Conservation (phyloP, 345 rosid genomes). For the Populus alba region DNA sequence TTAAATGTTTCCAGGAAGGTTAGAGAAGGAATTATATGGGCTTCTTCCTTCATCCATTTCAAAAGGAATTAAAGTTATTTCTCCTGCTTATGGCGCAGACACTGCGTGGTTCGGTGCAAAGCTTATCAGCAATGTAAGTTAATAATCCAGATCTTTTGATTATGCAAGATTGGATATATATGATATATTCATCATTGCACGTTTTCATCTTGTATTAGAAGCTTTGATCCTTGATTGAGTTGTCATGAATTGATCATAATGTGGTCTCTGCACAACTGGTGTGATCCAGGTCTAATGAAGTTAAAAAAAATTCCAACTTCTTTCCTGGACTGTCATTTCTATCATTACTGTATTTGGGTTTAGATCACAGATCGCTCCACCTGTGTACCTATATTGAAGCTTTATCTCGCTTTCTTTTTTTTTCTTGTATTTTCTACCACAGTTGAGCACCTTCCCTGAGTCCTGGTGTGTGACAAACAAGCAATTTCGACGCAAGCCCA, state of each 20-base stretch:
- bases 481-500: constrained; percentile 62
- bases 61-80: constrained; percentile 63
- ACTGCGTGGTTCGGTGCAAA: constrained; percentile 93
- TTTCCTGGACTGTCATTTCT: no score
- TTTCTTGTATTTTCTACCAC: constrained; percentile 10
- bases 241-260: no score
- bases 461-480: constrained; percentile 78
- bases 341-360: no score
- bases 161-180: neutral
- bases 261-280: no score
- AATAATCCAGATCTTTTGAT: neutral
- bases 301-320: neutral
- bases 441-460: constrained; percentile 83
- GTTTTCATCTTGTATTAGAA: no score
- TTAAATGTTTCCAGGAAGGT: constrained; percentile 55
- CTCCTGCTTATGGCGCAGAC: constrained; percentile 68
- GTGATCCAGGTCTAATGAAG: no score
- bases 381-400: no score
- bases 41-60: constrained; percentile 52
- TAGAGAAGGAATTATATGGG: constrained; percentile 68
- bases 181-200: no score
- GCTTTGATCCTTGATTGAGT: no score
- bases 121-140: constrained; percentile 74
- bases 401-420: neutral
- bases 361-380: no score